These are phyloP conservation scores for Umbelopsis vinacea DNA, from an alignment of 192 early-diverging fungal species.

Conservation along the genomic window DNA sequence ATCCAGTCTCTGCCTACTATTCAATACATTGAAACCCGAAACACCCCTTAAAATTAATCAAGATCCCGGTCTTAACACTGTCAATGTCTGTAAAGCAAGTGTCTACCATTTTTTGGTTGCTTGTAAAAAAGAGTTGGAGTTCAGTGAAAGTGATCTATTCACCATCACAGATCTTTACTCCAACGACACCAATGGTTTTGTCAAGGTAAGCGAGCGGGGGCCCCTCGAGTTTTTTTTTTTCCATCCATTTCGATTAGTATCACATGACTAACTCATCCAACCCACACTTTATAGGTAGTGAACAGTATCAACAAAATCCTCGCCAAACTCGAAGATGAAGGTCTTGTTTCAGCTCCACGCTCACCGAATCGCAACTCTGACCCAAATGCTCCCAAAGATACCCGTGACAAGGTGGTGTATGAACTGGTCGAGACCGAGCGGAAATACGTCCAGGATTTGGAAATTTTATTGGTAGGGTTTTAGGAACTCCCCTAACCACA, in stretches of 20 bases:
- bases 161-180: conserved; percentile 87
- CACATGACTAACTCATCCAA: conserved; percentile 15
- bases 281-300: conserved; percentile 65
- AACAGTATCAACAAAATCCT: conserved; percentile 82
- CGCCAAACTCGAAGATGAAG: conserved; percentile 73
- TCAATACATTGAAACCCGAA: conserved; percentile 68
- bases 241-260: not conserved
- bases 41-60: conserved; percentile 63
- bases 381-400: conserved; percentile 76
- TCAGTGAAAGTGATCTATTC: conserved; percentile 80
- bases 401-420: conserved; percentile 82
- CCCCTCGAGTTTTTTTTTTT: not conserved
- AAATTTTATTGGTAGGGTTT: conserved; percentile 67
- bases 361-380: conserved; percentile 51
- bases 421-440: conserved; percentile 95
- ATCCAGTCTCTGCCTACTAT: conserved; percentile 68
- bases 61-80: conserved; percentile 53
- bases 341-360: conserved; percentile 44
- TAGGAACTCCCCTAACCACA: not conserved
- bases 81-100: conserved; percentile 79
- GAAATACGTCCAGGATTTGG: conserved; percentile 87
- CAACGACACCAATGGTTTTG: conserved; percentile 95
- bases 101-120: conserved; percentile 88
- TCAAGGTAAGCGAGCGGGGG: conserved; percentile 69
- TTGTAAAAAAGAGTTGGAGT: conserved; percentile 79